A percentile compares a stretch with the other conserved stretches of the same genome.
Evolutionary conservation across 495 filamentous ascomycete genomes (phyloP).

Genomic region (Tricharina praecox): DNA sequence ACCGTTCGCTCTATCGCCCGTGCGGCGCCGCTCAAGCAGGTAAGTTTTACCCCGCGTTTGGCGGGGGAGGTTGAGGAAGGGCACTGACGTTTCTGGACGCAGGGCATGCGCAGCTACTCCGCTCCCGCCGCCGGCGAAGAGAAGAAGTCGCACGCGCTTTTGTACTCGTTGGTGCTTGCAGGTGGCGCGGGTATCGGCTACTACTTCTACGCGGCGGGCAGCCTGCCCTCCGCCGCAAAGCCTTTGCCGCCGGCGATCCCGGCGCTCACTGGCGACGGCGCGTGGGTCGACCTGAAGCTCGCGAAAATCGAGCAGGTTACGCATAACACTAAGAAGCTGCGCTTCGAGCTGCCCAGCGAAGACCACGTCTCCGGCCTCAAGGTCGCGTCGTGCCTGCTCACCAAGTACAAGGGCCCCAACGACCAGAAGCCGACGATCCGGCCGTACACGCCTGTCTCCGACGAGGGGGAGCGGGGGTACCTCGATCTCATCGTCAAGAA

Average conservation of each 20-base stretch:
- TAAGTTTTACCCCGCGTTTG: neutral
- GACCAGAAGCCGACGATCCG: slow-evolving; percentile 69
- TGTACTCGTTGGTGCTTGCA: slow-evolving; percentile 30
- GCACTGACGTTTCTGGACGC: no score
- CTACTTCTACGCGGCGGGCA: slow-evolving; percentile 32
- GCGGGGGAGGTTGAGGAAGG: no score
- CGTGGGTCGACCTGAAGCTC: slow-evolving; percentile 50
- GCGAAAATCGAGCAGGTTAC: slow-evolving; percentile 60
- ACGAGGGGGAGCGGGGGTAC: slow-evolving; percentile 63
- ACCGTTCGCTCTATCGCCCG: slow-evolving; percentile 9
- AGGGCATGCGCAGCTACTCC: slow-evolving; percentile 12
- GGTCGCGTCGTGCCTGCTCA: slow-evolving; percentile 65
- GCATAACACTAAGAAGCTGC: slow-evolving; percentile 77
- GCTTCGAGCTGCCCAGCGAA: slow-evolving; percentile 66
- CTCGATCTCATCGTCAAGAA: slow-evolving; percentile 81
- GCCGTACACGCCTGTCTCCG: slow-evolving; percentile 82
- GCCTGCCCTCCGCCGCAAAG: slow-evolving; percentile 28
- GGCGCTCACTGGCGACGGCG: slow-evolving; percentile 67
- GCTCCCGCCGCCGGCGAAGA: slow-evolving; percentile 8
- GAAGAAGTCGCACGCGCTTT: slow-evolving; percentile 18
- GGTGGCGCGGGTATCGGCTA: slow-evolving; percentile 37
- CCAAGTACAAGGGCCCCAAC: slow-evolving; percentile 64
- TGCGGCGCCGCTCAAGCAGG: slow-evolving; percentile 14
- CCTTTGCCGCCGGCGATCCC: slow-evolving; percentile 20
- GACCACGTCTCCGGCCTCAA: slow-evolving; percentile 67